Conservation (phyloP, 352 stramenopile species). For the Nothophytophthora sp. region DNA sequence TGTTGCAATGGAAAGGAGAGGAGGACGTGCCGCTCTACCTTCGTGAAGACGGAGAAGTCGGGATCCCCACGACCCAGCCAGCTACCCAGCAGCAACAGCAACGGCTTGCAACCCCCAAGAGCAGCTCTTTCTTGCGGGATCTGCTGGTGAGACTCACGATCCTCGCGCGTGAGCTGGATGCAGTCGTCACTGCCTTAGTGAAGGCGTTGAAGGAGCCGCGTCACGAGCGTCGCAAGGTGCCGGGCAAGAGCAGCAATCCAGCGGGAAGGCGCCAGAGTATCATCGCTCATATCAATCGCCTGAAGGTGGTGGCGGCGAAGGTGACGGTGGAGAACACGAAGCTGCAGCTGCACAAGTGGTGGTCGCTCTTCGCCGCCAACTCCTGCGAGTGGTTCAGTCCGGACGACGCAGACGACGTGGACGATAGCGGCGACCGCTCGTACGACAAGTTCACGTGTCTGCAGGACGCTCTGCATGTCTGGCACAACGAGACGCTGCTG, state of each 20-base stretch:
- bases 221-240: slow-evolving; percentile 3
- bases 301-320: slow-evolving; percentile 50
- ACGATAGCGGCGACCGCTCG: slow-evolving; percentile 46
- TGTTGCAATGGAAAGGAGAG: slow-evolving; percentile 76
- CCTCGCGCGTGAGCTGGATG: slow-evolving; percentile 26
- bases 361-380: slow-evolving; percentile 64
- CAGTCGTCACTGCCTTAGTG: slow-evolving; percentile 19
- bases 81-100: background rate
- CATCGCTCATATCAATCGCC: slow-evolving; percentile 50
- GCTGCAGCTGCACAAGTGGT: slow-evolving; percentile 81
- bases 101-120: slow-evolving; percentile 1
- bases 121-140: slow-evolving; percentile 31
- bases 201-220: slow-evolving; percentile 20
- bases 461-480: slow-evolving; percentile 73
- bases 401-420: slow-evolving; percentile 38
- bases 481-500: slow-evolving; percentile 59
- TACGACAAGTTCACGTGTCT: slow-evolving; percentile 87
- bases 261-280: slow-evolving; percentile 24
- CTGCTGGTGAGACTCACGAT: slow-evolving; percentile 26
- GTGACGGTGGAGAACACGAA: slow-evolving; percentile 63
- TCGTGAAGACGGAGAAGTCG: slow-evolving; percentile 35
- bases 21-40: slow-evolving; percentile 56
- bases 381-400: slow-evolving; percentile 67
- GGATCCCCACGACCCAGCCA: slow-evolving; percentile 11
- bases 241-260: no score